Percentiles rank a stretch among this genome's conserved stretches.
Evolutionary conservation across 331 rosid species (phyloP).

Genomic region (Spiraea crenata): DNA sequence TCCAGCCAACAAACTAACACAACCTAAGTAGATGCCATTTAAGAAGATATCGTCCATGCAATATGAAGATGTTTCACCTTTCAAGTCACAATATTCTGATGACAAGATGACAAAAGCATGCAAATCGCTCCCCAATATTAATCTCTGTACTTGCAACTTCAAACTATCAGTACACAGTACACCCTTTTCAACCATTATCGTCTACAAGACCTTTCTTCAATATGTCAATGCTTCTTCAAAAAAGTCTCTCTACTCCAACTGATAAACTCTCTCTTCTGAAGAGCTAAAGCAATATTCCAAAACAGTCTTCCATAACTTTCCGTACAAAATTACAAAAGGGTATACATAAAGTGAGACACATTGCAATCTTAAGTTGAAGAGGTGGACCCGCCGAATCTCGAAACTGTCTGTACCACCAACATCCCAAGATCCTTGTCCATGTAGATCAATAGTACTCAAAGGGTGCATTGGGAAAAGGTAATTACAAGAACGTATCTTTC

Average conservation of each 20-base stretch:
- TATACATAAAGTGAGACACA: slow-evolving; percentile 3
- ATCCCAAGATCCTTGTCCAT: no score
- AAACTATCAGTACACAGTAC: background rate
- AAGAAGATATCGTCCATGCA: slow-evolving; percentile 42
- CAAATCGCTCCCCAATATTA: background rate
- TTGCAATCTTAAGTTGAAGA: background rate
- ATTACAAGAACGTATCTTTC: no score
- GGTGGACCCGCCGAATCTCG: slow-evolving; percentile 6
- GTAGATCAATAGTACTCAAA: no score
- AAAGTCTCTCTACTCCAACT: background rate
- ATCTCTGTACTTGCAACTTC: background rate
- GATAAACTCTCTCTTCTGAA: background rate
- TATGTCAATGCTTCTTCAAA: slow-evolving; percentile 1
- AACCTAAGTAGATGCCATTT: slow-evolving; percentile 22
- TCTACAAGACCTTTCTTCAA: background rate
- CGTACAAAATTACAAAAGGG: background rate
- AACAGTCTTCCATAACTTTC: background rate
- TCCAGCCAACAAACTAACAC: slow-evolving; percentile 10
- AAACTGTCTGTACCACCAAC: background rate
- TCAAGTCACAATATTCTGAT: slow-evolving; percentile 12
- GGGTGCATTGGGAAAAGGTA: no score
- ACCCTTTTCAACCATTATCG: background rate
- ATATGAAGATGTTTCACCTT: slow-evolving; percentile 40
- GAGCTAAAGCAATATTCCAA: background rate
- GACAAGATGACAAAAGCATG: background rate